Conservation (phyloP, 2,329 filamentous ascomycete species). For the Venturiaceae sp. region DNA sequence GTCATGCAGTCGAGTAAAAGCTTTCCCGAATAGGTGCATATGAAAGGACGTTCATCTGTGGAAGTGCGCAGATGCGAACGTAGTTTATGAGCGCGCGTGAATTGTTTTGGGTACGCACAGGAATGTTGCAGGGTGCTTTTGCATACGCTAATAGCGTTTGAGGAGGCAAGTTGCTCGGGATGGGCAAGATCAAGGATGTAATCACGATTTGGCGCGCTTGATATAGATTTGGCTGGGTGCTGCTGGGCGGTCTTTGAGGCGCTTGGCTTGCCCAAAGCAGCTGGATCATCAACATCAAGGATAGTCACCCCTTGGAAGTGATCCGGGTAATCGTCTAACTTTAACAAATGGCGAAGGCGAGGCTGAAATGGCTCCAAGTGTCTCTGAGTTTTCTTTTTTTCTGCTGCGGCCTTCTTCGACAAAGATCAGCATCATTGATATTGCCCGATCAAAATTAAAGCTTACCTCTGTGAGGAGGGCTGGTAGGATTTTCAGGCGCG, state of each 20-base stretch:
- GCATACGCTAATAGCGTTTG: conserved; percentile 56
- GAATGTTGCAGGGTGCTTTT: conserved; percentile 96
- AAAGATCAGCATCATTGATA: conserved; percentile 38
- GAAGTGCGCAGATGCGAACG: conserved; percentile 92
- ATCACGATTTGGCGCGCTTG: conserved; percentile 48
- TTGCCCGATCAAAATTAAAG: conserved; percentile 12
- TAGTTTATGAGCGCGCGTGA: conserved; percentile 92
- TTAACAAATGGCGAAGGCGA: too few species aligned
- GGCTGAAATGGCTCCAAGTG: too few species aligned
- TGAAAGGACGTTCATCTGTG: conserved; percentile 93
- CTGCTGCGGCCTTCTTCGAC: conserved; percentile 40
- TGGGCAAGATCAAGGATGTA: conserved; percentile 89
- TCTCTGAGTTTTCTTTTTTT: too few species aligned
- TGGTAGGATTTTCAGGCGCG: conserved; percentile 60
- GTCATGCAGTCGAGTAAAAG: conserved; percentile 94
- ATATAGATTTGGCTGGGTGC: too few species aligned
- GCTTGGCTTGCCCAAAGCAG: too few species aligned
- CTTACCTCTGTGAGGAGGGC: conserved; percentile 61
- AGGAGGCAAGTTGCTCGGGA: conserved; percentile 64
- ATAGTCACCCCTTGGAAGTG: conserved; percentile 43
- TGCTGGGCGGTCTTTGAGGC: too few species aligned
- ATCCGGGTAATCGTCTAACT: too few species aligned
- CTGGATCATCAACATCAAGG: too few species aligned
- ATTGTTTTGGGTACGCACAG: conserved; percentile 93
- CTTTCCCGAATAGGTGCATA: conserved; percentile 94